Conservation (phyloP, 805 yeast species). For the Ogataea glucozyma region DNA sequence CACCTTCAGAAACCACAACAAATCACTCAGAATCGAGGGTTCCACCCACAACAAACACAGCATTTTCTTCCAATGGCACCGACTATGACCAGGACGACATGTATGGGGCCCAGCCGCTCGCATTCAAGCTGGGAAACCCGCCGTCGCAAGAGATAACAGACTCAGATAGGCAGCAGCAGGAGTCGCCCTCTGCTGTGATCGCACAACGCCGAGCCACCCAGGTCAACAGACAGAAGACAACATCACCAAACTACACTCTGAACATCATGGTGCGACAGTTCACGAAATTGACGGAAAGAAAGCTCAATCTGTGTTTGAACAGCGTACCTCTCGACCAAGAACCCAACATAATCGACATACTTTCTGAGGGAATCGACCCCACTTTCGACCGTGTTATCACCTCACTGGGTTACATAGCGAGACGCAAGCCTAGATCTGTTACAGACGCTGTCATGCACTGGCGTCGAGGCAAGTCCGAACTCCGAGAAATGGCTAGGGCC, state of each 20-base stretch:
- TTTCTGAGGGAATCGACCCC: constrained; percentile 85
- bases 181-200: constrained; percentile 17
- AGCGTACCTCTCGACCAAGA: constrained; percentile 66
- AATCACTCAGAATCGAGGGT: too few species aligned
- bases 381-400: constrained; percentile 82
- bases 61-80: not conserved
- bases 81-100: constrained; percentile 17
- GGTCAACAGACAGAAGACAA: constrained; percentile 49
- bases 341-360: constrained; percentile 73
- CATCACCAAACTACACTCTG: constrained; percentile 76
- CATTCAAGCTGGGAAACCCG: constrained; percentile 29
- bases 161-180: constrained; percentile 7
- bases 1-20: too few species aligned
- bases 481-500: constrained; percentile 64
- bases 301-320: constrained; percentile 69
- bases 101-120: constrained; percentile 29
- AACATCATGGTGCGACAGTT: constrained; percentile 95
- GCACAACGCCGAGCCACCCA: constrained; percentile 54
- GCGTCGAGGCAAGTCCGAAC: constrained; percentile 91
- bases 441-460: constrained; percentile 98
- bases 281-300: constrained; percentile 89
- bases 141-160: constrained; percentile 9
- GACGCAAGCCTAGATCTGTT: constrained; percentile 89
- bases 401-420: constrained; percentile 87
- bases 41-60: constrained; percentile 1